Evolutionary conservation across 495 filamentous ascomycete genomes (phyloP), one percentile per base, ranked within the genome.

Genomic region (Aspergillus panamensis): DNA sequence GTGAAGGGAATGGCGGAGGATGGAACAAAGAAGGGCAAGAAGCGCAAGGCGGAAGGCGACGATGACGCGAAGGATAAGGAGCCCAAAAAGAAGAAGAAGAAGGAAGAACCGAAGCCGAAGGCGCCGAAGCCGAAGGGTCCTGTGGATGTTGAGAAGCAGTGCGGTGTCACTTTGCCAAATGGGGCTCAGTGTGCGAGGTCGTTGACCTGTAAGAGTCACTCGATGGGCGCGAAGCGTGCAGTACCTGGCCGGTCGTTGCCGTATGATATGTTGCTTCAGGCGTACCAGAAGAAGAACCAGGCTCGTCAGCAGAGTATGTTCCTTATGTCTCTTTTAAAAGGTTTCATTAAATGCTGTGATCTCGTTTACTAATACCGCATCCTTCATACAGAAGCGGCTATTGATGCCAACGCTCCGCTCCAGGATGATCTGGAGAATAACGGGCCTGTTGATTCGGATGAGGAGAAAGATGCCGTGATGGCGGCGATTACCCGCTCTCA

Each of bases 231-330:
- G 7, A 98, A 98, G 74, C 83, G 94, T 61, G 84, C 86, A 0
- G 94, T 98, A 3, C 88, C 92, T 13, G 94, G 94, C 6, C 80
- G 94, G 31, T 93, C 89, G 35, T 77, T 96, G 50, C 95, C 95
- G 1, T 98, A 98, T 68, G 93, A 97, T 70, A 91, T 94, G 84
- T 76, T 98, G 25, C 82, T 98, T 20, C 84, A 89, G 30, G 88
- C 90, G 16, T 97, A 98, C 71, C 94, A 98, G 76, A 97, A 97
- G 80, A 96, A 96, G 79, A 98, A 97, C 69, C 94, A 97, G 73
- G 94, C 94, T 12, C 93, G 95, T 64, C 89, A 94, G 75, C 93
- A 97, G 69, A 95, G 89, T 92, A 81, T 62, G 82, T 75, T 51
- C 51, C 25, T n/a, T 25, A 25, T 25, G 25, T 45, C 25, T 42